Conservation (phyloP, 371 early-diverging fungal species). For the Apophysomyces variabilis region DNA sequence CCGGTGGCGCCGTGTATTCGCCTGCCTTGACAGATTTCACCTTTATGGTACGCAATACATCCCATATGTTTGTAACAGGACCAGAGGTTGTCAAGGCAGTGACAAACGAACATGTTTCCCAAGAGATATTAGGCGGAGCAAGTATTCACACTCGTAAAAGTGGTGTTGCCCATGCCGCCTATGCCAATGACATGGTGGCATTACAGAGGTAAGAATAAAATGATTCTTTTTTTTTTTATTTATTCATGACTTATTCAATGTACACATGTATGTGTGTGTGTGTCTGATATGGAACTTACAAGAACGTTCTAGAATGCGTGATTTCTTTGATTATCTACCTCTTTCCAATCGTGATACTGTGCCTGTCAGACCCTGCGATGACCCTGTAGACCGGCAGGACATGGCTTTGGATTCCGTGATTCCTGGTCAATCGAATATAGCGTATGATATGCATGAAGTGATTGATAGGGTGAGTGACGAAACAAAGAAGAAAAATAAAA, state of each 20-base stretch:
- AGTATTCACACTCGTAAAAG: conserved; percentile 89
- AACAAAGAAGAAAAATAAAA: not conserved
- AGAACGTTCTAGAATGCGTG: conserved; percentile 60
- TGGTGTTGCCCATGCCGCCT: conserved; percentile 91
- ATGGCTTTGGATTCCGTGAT: conserved; percentile 85
- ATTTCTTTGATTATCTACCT: conserved; percentile 90
- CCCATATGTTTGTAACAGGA: conserved; percentile 97
- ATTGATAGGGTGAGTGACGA: conserved; percentile 63
- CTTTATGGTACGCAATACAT: conserved; percentile 95
- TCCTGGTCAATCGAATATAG: conserved; percentile 87
- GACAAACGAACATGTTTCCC: conserved; percentile 94
- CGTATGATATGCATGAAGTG: conserved; percentile 96
- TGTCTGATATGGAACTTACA: not conserved
- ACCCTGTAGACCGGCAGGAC: conserved; percentile 77
- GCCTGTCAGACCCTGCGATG: conserved; percentile 74
- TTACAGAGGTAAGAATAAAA: conserved; percentile 57
- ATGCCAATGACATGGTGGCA: conserved; percentile 95
- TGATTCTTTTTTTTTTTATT: not conserved
- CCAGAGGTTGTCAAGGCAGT: conserved; percentile 97
- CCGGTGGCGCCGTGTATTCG: conserved; percentile 97
- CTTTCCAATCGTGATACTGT: conserved; percentile 78
- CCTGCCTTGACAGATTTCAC: conserved; percentile 97
- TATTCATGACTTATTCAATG: too few relatives aligned
- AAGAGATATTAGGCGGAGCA: conserved; percentile 96
- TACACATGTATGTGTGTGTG: not conserved